Conservation (phyloP, 2,329 filamentous ascomycete genomes). For the Botrytis sinoallii region DNA sequence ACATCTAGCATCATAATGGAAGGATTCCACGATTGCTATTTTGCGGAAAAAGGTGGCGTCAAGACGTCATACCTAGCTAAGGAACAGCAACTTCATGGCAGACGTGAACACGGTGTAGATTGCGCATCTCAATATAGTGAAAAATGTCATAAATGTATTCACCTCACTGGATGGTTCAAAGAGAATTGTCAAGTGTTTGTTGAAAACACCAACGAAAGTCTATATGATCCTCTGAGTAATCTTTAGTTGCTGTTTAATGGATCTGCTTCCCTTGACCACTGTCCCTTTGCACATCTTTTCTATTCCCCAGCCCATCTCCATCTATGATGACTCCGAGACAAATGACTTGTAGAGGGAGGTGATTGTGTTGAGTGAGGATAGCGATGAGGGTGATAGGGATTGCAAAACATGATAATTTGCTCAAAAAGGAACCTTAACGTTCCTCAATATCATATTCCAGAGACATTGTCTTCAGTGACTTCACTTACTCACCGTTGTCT, state of each 20-base stretch:
- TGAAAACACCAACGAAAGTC: background rate
- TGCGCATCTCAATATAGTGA: background rate
- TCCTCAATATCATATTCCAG: background rate
- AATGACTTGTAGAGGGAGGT: background rate
- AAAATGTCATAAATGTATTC: too few relatives aligned
- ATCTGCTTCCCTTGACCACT: background rate
- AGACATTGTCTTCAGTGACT: background rate
- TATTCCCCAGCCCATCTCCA: background rate
- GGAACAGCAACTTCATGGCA: background rate
- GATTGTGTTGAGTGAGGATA: background rate
- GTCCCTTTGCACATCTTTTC: background rate
- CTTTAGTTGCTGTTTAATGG: too few relatives aligned
- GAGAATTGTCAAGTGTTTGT: background rate
- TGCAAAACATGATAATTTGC: background rate
- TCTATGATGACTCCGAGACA: fast-evolving
- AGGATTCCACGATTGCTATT: background rate
- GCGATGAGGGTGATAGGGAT: background rate
- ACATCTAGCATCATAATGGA: background rate
- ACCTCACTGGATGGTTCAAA: background rate
- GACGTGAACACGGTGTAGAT: background rate
- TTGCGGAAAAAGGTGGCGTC: background rate
- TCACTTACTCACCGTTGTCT: background rate
- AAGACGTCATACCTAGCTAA: background rate
- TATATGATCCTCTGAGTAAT: background rate
- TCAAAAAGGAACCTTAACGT: background rate